Evolutionary conservation across 2,329 filamentous ascomycete genomes (phyloP), one percentile per base, ranked within the genome.

Genomic region (Fusarium hainanense): DNA sequence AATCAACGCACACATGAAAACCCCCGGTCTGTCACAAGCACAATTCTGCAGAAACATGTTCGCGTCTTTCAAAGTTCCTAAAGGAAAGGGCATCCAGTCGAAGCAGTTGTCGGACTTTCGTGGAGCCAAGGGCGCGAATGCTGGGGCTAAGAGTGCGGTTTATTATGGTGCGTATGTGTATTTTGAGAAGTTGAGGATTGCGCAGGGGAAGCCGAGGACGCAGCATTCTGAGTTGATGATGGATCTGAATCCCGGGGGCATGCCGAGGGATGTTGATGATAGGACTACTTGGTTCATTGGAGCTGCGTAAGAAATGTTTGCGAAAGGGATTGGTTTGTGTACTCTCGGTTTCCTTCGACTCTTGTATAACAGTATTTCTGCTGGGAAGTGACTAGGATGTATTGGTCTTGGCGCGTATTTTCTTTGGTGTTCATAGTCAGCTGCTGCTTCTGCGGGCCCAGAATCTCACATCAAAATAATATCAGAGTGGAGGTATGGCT

Each of bases 91-190:
- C 4, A 55, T 66, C 1, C 48, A 66, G 11, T 27, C 62, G 9
- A 66, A 66, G 30, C 62, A 66, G n/a, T 32, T 66, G 3, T 21
- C 63, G 2, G 63, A 61, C 18, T 66, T 66, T 25, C 32, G 43
- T 9, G 18, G 23, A 0, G 12, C 48, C 3, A 54, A 66, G 11
- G 63, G 54, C 0, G 8, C 21, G 4, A 42, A 64, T 11, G n/a
- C 47, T 0, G 63, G 63, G 6, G 63, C 54, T 0, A 66, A 66
- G 11, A 54, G 47, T 4, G 23, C 37, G 2, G 61, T 66, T 2
- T 66, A 52, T 20, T 61, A 66, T 3, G 37, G 48, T 3, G 61
- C 54, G 12, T 61, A 61, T 18, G 61, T 66, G 9, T 66, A 66
- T 20, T 61, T 66, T 34, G 61, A 66, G 14, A 66, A 66, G 37